phyloP scores from a whole-genome alignment of 2,329 filamentous ascomycete genomes.

The Elsinoe batatas region DNA sequence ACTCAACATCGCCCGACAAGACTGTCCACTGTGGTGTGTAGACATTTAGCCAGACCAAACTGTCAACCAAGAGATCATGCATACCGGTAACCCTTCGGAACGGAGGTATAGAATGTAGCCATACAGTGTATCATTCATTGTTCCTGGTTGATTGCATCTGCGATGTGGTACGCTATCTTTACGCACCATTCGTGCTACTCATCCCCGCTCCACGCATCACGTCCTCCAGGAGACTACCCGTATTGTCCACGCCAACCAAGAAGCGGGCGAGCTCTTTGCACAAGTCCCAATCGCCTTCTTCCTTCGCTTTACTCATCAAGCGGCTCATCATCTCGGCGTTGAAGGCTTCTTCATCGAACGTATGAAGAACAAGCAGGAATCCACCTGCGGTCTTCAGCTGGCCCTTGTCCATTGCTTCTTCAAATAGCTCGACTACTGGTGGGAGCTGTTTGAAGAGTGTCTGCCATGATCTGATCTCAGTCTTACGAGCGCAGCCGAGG shows the following conservation, averaged over 20 bases:
- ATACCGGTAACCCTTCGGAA: no score
- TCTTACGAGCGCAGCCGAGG: conserved; percentile 94
- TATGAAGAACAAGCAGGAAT: conserved; percentile 90
- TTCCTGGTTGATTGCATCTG: no score
- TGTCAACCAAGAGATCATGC: no score
- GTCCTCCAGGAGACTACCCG: conserved; percentile 65
- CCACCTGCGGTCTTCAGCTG: conserved; percentile 91
- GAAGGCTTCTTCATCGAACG: conserved; percentile 43
- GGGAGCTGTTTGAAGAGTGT: conserved; percentile 88
- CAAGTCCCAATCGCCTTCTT: conserved; percentile 84
- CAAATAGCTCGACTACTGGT: conserved; percentile 82
- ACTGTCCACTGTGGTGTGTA: no score
- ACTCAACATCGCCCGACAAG: no score
- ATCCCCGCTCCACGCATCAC: conserved; percentile 44
- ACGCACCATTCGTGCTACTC: background rate
- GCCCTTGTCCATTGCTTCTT: conserved; percentile 76
- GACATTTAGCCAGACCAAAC: no score
- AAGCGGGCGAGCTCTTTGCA: conserved; percentile 95
- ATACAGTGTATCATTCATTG: no score
- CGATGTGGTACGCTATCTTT: background rate
- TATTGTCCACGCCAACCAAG: conserved; percentile 81
- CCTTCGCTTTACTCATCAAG: conserved; percentile 68
- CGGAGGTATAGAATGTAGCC: no score
- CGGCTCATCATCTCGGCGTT: conserved; percentile 62
- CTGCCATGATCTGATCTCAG: conserved; percentile 87